Evolutionary conservation across 2,329 filamentous ascomycete species (phyloP).

Genomic region (Fusarium pseudonygamai): DNA sequence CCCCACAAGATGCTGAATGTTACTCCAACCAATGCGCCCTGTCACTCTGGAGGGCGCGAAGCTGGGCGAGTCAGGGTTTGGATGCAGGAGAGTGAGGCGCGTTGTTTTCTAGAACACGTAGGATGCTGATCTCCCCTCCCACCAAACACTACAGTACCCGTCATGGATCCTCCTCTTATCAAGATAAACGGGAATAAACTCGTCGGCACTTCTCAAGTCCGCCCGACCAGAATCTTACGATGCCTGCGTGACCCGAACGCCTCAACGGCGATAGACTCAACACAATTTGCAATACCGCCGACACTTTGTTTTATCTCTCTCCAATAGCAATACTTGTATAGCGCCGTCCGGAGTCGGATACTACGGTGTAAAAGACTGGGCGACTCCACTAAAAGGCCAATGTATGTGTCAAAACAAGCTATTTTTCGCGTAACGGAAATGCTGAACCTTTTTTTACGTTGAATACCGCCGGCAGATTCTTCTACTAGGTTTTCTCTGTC

Average conservation of each 20-base stretch:
- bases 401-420: conserved; percentile 32
- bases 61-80: conserved; percentile 2
- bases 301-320: not conserved
- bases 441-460: not conserved
- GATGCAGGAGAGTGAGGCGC: not conserved
- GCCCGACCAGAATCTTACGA: conserved; percentile 14
- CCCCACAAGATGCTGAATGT: conserved; percentile 18
- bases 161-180: not conserved
- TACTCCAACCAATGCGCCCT: conserved; percentile 13
- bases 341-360: conserved; percentile 16
- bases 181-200: not conserved
- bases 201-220: not conserved
- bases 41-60: not conserved
- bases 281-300: not conserved
- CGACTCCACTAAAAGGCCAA: conserved; percentile 17
- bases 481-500: not conserved
- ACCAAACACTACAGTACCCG: not conserved
- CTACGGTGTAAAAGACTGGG: conserved; percentile 1
- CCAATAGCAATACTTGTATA: conserved; percentile 8
- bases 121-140: not conserved
- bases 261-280: not conserved
- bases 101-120: conserved; percentile 9
- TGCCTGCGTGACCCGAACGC: not conserved
- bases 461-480: not conserved
- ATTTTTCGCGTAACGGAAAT: conserved; percentile 36